Evolutionary conservation across 768 basidiomycete genomes (phyloP).

Genomic region (Boletus rubescentipes): DNA sequence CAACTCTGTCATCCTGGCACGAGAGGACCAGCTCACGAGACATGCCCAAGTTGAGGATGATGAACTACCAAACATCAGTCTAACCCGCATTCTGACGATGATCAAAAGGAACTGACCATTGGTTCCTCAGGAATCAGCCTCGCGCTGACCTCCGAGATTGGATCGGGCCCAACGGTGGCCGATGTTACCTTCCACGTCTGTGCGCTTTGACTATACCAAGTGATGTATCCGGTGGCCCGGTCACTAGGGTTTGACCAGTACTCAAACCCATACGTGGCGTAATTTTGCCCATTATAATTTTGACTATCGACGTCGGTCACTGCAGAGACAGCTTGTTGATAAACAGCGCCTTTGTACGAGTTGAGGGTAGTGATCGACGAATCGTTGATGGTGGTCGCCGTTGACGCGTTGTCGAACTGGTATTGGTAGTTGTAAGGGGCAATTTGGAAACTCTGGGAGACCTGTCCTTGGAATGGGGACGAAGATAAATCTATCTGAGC

Average conservation of each 20-base stretch:
- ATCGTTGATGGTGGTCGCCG: conserved; percentile 56
- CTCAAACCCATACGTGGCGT: conserved; percentile 72
- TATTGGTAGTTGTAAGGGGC: conserved; percentile 79
- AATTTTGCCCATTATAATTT: conserved; percentile 56
- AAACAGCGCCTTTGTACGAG: conserved; percentile 64
- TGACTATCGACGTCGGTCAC: conserved; percentile 53
- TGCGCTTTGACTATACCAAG: conserved; percentile 72
- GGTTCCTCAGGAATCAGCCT: conserved; percentile 87
- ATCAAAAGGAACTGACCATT: conserved; percentile 58
- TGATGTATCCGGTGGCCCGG: conserved; percentile 71
- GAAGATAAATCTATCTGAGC: conserved; percentile 60
- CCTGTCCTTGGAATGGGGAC: conserved; percentile 54
- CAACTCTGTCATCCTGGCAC: background rate
- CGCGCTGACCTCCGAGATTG: conserved; percentile 52
- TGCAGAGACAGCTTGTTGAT: conserved; percentile 75
- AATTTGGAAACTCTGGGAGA: conserved; percentile 78
- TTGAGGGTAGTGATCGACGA: conserved; percentile 54
- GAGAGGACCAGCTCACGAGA: conserved; percentile 43
- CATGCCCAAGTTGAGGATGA: conserved; percentile 86
- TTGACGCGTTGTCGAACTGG: conserved; percentile 51
- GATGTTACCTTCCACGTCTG: conserved; percentile 73
- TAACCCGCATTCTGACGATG: background rate
- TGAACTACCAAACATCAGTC: conserved; percentile 47
- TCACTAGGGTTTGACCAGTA: conserved; percentile 73
- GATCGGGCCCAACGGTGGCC: conserved; percentile 65